Evolutionary conservation across 345 rosid species (phyloP).

Genomic region (Iberis pinnata): DNA sequence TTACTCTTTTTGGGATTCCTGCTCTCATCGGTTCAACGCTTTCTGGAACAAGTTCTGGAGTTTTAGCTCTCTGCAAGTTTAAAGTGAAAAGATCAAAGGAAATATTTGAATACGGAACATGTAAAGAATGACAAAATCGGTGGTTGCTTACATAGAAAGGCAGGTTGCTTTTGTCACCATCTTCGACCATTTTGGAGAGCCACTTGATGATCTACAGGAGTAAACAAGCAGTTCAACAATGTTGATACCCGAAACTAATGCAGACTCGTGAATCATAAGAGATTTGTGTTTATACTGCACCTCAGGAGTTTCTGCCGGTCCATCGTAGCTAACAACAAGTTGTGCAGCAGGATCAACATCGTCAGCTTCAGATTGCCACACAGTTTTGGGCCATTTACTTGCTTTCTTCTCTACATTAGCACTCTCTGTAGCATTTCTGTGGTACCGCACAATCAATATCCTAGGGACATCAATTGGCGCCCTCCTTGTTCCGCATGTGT

Average conservation of each 20-base stretch:
- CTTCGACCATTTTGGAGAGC: slow-evolving; percentile 69
- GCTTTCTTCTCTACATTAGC: slow-evolving; percentile 35
- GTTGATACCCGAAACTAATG: neutral
- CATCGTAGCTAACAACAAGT: slow-evolving; percentile 81
- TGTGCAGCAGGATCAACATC: slow-evolving; percentile 79
- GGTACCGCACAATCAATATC: slow-evolving; percentile 74
- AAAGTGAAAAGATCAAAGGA: slow-evolving; percentile 11
- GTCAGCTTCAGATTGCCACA: slow-evolving; percentile 48
- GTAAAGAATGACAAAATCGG: neutral
- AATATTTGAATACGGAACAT: neutral
- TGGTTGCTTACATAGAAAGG: slow-evolving; percentile 57
- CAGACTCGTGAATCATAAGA: slow-evolving; percentile 4
- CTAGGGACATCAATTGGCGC: slow-evolving; percentile 58
- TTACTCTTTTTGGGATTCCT: slow-evolving; percentile 54
- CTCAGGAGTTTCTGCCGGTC: slow-evolving; percentile 59
- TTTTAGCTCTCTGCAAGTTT: slow-evolving; percentile 55
- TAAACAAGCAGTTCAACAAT: slow-evolving; percentile 5
- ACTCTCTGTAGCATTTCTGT: slow-evolving; percentile 59
- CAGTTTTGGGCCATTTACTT: slow-evolving; percentile 45
- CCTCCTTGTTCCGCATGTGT: slow-evolving; percentile 87
- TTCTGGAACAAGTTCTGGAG: slow-evolving; percentile 82
- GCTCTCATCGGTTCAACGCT: slow-evolving; percentile 59
- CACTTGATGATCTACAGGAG: slow-evolving; percentile 59
- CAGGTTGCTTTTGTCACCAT: slow-evolving; percentile 76
- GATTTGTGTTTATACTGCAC: slow-evolving; percentile 25